Evolutionary conservation across 2,329 filamentous ascomycete species (phyloP).

Genomic region (Colletotrichum navitas): DNA sequence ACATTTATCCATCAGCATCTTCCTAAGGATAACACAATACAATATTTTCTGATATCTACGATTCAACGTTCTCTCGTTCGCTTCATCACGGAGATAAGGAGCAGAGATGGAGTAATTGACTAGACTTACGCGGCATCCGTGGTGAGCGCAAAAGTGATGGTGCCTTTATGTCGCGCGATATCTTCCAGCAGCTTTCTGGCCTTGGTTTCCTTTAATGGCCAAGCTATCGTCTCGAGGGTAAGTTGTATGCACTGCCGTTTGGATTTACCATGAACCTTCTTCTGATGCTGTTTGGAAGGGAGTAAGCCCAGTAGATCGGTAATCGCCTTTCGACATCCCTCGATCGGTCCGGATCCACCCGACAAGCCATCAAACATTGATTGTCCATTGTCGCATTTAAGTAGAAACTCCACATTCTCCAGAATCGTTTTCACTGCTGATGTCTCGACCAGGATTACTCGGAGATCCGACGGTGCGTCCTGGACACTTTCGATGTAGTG

Average conservation of each 20-base stretch:
- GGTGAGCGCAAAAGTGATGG: background rate
- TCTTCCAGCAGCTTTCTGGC: constrained; percentile 1
- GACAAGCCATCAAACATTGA: background rate
- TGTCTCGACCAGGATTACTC: background rate
- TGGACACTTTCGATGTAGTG: background rate
- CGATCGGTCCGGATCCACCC: background rate
- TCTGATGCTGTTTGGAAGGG: background rate
- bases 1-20: rapidly evolving
- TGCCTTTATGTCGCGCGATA: background rate
- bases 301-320: background rate
- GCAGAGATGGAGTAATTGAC: background rate
- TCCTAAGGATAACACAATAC: background rate
- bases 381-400: background rate
- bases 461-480: background rate
- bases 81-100: background rate
- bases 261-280: rapidly evolving
- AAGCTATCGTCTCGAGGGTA: background rate
- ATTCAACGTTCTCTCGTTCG: rapidly evolving
- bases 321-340: background rate
- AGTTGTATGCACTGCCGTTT: background rate
- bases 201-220: background rate
- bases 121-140: background rate
- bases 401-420: background rate
- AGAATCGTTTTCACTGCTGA: rapidly evolving
- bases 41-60: background rate